Evolutionary conservation across 2,329 filamentous ascomycete species (phyloP).

Genomic region (Sporothrix curviconia): DNA sequence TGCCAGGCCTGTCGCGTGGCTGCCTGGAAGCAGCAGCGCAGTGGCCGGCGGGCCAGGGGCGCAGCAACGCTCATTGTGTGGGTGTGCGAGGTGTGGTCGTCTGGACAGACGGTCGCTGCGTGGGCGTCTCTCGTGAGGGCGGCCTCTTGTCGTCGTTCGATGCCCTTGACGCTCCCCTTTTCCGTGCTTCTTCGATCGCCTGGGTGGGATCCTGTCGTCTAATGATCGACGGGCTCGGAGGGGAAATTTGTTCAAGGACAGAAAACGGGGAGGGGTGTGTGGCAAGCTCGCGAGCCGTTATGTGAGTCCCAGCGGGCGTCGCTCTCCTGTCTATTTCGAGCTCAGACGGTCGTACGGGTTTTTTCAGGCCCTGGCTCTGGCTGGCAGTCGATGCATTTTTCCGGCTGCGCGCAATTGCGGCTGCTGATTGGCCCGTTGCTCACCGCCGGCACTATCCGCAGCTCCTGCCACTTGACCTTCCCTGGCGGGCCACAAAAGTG

Average conservation of each 20-base stretch:
- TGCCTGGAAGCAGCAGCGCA: constrained; percentile 14
- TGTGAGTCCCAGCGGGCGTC: neutral
- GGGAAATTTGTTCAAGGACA: constrained; percentile 4
- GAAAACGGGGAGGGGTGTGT: neutral
- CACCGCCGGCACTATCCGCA: constrained; percentile 17
- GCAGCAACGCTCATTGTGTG: constrained; percentile 10
- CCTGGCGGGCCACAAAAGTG: constrained; percentile 2
- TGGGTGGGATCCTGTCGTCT: constrained; percentile 1
- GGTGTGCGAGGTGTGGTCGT: neutral
- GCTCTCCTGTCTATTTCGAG: constrained; percentile 3
- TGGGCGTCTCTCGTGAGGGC: neutral
- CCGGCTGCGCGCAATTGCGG: constrained; percentile 13
- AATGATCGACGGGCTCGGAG: constrained; percentile 4
- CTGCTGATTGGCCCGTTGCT: constrained; percentile 30
- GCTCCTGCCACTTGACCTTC: neutral
- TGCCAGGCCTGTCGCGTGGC: constrained; percentile 6
- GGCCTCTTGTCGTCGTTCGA: neutral
- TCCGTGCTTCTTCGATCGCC: neutral
- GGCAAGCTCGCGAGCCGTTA: neutral
- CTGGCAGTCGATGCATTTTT: constrained; percentile 6
- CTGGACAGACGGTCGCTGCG: too few species aligned
- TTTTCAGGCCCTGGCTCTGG: constrained; percentile 5
- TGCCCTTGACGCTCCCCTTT: neutral
- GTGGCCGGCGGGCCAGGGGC: constrained; percentile 16
- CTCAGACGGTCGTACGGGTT: neutral